Conservation (phyloP, 192 early-diverging fungal species). For the Linnemannia hyalina region DNA sequence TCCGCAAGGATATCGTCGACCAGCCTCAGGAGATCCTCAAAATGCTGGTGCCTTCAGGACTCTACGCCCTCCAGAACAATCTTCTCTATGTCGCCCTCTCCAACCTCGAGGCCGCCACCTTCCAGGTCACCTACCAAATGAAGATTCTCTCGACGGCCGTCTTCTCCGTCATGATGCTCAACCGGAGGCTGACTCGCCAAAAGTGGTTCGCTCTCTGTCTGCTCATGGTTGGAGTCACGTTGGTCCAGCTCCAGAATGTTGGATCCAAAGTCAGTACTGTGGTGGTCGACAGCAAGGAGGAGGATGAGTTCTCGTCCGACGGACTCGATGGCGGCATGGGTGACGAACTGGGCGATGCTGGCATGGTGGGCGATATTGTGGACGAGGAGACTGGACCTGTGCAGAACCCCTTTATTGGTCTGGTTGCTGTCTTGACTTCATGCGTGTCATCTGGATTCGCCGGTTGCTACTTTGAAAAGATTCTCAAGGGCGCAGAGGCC, state of each 20-base stretch:
- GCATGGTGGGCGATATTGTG: background rate
- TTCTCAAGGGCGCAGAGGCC: slow-evolving; percentile 83
- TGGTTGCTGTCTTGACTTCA: slow-evolving; percentile 80
- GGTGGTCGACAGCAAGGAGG: slow-evolving; percentile 30
- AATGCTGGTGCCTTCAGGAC: slow-evolving; percentile 82
- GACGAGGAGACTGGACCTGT: slow-evolving; percentile 39
- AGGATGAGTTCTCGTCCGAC: slow-evolving; percentile 33
- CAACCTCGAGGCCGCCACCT: slow-evolving; percentile 87
- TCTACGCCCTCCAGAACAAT: slow-evolving; percentile 91
- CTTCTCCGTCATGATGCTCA: slow-evolving; percentile 85
- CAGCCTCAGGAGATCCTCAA: slow-evolving; percentile 78
- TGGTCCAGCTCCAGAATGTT: slow-evolving; percentile 81
- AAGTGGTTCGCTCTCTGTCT: slow-evolving; percentile 85
- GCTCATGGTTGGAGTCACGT: slow-evolving; percentile 83
- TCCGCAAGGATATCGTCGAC: slow-evolving; percentile 67
- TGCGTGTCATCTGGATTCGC: slow-evolving; percentile 88
- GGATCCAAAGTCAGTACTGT: slow-evolving; percentile 11
- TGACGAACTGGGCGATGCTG: slow-evolving; percentile 6
- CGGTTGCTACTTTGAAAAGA: slow-evolving; percentile 92
- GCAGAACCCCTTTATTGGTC: slow-evolving; percentile 71
- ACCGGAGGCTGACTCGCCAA: slow-evolving; percentile 65
- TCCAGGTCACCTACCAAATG: slow-evolving; percentile 93
- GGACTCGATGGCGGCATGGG: slow-evolving; percentile 25
- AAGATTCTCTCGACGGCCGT: slow-evolving; percentile 92
- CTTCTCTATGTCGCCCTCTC: slow-evolving; percentile 84